Conservation (phyloP, 306 rosid species). For the Cucurbita moschata region DNA sequence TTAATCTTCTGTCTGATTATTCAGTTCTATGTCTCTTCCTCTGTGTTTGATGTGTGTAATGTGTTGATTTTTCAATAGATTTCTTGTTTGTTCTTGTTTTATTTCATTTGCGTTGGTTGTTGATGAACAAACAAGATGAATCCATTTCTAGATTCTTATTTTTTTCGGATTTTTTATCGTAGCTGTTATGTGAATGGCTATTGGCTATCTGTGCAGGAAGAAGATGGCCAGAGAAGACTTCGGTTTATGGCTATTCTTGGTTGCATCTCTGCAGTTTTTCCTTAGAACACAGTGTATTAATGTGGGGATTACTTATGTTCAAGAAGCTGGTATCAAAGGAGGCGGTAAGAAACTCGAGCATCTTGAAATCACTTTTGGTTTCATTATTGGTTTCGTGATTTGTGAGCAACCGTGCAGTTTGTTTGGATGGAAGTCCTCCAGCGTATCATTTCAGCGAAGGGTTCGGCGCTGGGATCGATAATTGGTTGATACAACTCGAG, state of each 20-base stretch:
- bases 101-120: not conserved
- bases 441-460: slow-evolving; percentile 81
- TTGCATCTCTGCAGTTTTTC: slow-evolving; percentile 23
- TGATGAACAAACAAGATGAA: not conserved
- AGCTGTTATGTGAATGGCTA: not conserved
- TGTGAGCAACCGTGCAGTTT: slow-evolving; percentile 38
- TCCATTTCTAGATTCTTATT: not conserved
- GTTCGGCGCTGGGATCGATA: slow-evolving; percentile 61
- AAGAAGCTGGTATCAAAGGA: slow-evolving; percentile 59
- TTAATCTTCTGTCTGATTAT: not conserved
- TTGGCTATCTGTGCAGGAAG: slow-evolving; percentile 31
- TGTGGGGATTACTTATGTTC: slow-evolving; percentile 54
- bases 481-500: slow-evolving; percentile 77
- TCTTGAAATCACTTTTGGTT: not conserved
- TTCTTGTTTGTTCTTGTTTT: not conserved
- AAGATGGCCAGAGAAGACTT: slow-evolving; percentile 24
- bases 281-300: slow-evolving; percentile 33
- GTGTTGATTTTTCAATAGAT: not conserved
- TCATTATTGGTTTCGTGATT: slow-evolving; percentile 2
- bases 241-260: slow-evolving; percentile 32
- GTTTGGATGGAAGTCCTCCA: slow-evolving; percentile 93
- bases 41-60: not conserved
- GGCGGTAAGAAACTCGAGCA: slow-evolving; percentile 47
- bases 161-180: not conserved
- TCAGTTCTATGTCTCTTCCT: not conserved